phyloP scores from a whole-genome alignment of 2,329 filamentous ascomycete species.

The Talaromyces sp. region DNA sequence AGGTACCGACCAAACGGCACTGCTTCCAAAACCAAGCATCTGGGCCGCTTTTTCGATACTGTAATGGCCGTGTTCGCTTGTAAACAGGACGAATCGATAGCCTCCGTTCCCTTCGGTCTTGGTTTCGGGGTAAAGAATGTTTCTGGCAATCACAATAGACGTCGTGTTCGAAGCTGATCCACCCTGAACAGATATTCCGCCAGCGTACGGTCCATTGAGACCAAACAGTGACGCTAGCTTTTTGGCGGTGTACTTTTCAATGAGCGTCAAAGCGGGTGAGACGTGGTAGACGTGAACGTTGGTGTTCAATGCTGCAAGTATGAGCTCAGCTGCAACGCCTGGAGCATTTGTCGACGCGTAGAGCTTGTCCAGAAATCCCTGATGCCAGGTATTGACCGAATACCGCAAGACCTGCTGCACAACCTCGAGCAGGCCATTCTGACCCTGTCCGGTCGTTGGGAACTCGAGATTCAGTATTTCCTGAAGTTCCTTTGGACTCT shows the following conservation, averaged over 20 bases:
- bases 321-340: conserved; percentile 75
- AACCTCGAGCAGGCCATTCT: conserved; percentile 66
- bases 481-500: conserved; percentile 54
- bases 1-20: conserved; percentile 66
- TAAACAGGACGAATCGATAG: conserved; percentile 73
- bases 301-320: conserved; percentile 82
- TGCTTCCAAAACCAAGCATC: conserved; percentile 74
- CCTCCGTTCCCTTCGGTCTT: conserved; percentile 65
- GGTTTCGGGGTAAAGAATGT: conserved; percentile 72
- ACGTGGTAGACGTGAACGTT: conserved; percentile 94
- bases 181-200: conserved; percentile 71
- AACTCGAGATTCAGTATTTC: conserved; percentile 48
- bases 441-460: conserved; percentile 54
- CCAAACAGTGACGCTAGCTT: conserved; percentile 72
- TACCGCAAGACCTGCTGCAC: conserved; percentile 69
- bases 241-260: conserved; percentile 77
- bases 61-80: conserved; percentile 86
- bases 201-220: conserved; percentile 60
- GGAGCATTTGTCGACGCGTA: conserved; percentile 87
- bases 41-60: conserved; percentile 92
- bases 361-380: conserved; percentile 92
- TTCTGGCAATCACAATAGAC: conserved; percentile 80
- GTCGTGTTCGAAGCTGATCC: conserved; percentile 80
- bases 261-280: conserved; percentile 76
- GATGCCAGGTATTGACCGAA: conserved; percentile 97